Percentiles rank a stretch among this genome's conserved stretches.
These are phyloP conservation scores for Dimocarpus longan DNA, from an alignment of 345 rosid species.

Conservation along the genomic window DNA sequence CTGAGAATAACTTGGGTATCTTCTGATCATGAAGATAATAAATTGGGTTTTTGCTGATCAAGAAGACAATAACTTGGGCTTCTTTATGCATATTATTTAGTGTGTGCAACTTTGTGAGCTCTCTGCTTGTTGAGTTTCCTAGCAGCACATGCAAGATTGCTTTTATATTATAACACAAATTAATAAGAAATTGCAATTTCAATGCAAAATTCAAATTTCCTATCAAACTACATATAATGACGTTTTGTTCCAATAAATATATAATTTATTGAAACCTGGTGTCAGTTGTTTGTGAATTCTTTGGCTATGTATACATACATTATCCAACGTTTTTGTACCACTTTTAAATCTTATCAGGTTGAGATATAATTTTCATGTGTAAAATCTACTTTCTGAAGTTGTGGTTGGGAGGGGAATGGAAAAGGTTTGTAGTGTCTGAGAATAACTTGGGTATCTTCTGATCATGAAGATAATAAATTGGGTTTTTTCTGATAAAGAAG, in stretches of 20 bases:
- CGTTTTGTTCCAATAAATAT: not conserved
- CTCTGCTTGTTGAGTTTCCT: constrained; percentile 1
- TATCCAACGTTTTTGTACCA: not conserved
- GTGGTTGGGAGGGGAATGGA: constrained; percentile 2
- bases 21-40: not conserved
- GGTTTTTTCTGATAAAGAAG: not conserved
- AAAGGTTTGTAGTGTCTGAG: not conserved
- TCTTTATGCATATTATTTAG: not conserved
- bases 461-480: not conserved
- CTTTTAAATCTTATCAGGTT: not conserved
- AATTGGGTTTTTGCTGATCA: not conserved
- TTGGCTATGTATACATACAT: not conserved
- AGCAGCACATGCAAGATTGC: not conserved
- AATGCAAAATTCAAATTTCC: not conserved
- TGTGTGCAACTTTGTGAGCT: not conserved
- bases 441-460: not conserved
- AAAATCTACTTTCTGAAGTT: not conserved
- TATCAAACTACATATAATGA: not conserved
- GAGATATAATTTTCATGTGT: not conserved
- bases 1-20: not conserved
- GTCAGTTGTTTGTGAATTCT: not conserved
- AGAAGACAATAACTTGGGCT: not conserved
- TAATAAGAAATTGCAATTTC: not conserved
- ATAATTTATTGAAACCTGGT: not conserved
- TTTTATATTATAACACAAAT: not conserved